Base-by-base conservation (phyloP, 164 flowering plant genomes). In the Sextonia rubra region DNA sequence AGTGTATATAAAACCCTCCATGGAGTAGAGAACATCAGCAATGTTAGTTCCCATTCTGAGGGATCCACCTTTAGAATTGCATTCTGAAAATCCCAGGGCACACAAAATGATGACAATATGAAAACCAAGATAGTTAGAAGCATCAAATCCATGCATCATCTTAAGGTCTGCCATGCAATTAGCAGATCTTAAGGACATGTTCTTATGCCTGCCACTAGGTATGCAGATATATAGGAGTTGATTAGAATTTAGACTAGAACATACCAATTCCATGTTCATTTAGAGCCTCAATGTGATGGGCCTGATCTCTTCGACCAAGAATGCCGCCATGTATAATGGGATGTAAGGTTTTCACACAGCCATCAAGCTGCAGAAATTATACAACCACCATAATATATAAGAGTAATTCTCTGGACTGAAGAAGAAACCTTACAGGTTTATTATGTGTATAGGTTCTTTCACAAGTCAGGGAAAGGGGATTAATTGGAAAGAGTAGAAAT, bases 261-360 rank as follows among this genome's bases (percentile, higher is more conserved):
- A 82, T 62, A 92, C 99, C 96, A 75, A 96, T 93, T 80, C 90
- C 93, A 83, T 93, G 97, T 72, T 86, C 76, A 62, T 78, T 76
- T 47, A 96, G 91, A 77, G 99, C 92, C 82, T 93, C 99, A 87
- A 90, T 86, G 80, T 93, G 97, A 83, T 85, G 90, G 58, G 78
- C 80, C 75, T 82, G 85, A 73, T 96, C 99, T 82, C 99, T 87
- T 86, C 90, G 85, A 78, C 98, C 99, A 76, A 96, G 97, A 80
- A 96, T 96, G 62, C 99, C 98, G 8, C 98, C 99, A 86, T 96
- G 98, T 70, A 96, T 80, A 48, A 70, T 78, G 66, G 99, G 99
- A 81, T 96, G 99, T 47, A 96, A 83, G 48, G 98, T 93, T 86
- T 96, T 93, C 14, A 96, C 98, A 78, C 98, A 97, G 24, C 99